A percentile compares a stretch with the other conserved stretches of the same genome.
phyloP scores from a whole-genome alignment of 2,329 filamentous ascomycete species.

The Huntiella moniliformis region DNA sequence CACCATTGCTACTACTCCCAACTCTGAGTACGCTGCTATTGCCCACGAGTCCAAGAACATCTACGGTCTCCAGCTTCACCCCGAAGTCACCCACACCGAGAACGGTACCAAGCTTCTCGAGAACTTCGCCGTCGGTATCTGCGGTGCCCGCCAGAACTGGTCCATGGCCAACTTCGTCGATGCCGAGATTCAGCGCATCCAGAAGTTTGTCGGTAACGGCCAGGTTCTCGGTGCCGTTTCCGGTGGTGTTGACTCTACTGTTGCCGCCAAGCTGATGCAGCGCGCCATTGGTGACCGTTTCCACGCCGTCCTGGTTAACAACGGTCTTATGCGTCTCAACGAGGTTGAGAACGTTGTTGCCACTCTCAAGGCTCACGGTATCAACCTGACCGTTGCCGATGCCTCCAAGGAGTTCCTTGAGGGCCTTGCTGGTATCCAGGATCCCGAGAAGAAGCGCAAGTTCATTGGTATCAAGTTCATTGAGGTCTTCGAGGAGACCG shows the following conservation, averaged over 20 bases:
- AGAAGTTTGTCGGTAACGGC: conserved; percentile 61
- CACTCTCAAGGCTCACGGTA: conserved; percentile 59
- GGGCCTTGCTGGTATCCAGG: conserved; percentile 53
- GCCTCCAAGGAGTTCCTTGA: conserved; percentile 59
- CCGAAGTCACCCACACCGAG: conserved; percentile 57
- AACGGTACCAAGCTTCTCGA: conserved; percentile 50
- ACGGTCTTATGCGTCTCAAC: conserved; percentile 67
- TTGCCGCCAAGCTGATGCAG: conserved; percentile 70
- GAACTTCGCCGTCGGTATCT: conserved; percentile 78
- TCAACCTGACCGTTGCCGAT: conserved; percentile 79
- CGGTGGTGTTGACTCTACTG: conserved; percentile 79
- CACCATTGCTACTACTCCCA: conserved; percentile 54
- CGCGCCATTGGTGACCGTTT: conserved; percentile 71
- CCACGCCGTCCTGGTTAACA: conserved; percentile 71
- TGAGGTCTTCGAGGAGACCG: conserved; percentile 62
- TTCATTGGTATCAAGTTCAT: conserved; percentile 58
- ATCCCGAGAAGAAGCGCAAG: conserved; percentile 77
- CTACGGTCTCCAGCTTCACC: conserved; percentile 78
- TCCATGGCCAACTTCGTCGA: conserved; percentile 69
- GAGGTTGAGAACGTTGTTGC: conserved; percentile 70
- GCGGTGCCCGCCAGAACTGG: conserved; percentile 60
- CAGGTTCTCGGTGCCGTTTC: conserved; percentile 42
- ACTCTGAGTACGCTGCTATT: conserved; percentile 65
- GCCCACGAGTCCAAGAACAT: conserved; percentile 51
- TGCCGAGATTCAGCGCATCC: conserved; percentile 63